Base-by-base conservation (phyloP, 495 filamentous ascomycete species). In the Schizothecium vesticola region DNA sequence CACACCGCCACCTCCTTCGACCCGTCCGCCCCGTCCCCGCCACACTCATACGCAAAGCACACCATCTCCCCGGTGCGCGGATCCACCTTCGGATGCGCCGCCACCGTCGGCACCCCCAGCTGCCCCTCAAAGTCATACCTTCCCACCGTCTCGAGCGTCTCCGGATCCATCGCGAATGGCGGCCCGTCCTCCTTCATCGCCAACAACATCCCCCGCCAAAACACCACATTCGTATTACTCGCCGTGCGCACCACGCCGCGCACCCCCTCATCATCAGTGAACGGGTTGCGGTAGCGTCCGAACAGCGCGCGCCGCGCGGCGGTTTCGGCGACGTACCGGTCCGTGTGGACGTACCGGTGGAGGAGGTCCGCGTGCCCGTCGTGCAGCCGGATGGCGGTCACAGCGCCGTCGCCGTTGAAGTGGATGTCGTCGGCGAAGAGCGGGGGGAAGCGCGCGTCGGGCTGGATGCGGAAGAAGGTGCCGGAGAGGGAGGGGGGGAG, bases 31-130 rank as follows among this genome's bases (percentile, higher is more conserved):
- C 82, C 81, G 61, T 84, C 75, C 1, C 80, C 79, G 9, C 81
- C 82, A 0, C 81, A 81, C 70, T 85, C 84, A 67, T 87, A 87
- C 3, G 83, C 85, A 67, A 86, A 86, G 56, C 80, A 83, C 6
- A 87, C 67, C 79, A 88, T 80, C 72, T 89, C 87, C 12, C 83
- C 82, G 1, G 82, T 88, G 16, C 75, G 76, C 1, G 86, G 87
- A 67, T 88, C 86, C 61, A 87, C 77, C 71, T 89, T 89, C 0
- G 87, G 87, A 69, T 89, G 87, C 1, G 87, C 87, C 0, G 86
- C 86, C 67, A 89, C 88, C 0, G 85, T 87, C 8, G 82, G 77
- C 13, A 75, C 77, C 0, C 72, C 69, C 13, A 88, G 75, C 74
- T 88, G 86, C 3, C 86, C 86, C 61, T 86, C 86, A 59, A 88